Base-by-base conservation (phyloP, 225 moss, liverwort and hornwort genomes). In the Antitrichia curtipendula region DNA sequence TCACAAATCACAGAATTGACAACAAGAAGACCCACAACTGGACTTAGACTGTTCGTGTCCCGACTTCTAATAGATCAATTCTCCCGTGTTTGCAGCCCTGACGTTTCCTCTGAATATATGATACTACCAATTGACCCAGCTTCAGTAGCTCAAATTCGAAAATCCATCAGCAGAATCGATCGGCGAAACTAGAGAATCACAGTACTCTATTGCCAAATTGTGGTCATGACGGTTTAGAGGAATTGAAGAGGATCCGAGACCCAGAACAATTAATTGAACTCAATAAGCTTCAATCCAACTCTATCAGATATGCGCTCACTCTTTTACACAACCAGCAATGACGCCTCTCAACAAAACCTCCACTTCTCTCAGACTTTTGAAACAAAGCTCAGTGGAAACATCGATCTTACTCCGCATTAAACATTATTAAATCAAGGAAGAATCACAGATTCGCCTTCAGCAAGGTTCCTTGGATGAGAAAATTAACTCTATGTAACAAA, bases 211-310 rank as follows among this genome's bases (percentile, higher is more conserved):
- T 69, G 73, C 50, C 70, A 41, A 73, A 43, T 36, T 34, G 66
- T 12, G 49, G 41, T 50, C 76, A 87, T 53, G 66, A 75, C 7
- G 77, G 53, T 83, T 81, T 90, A 95, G 66, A 94, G 93, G 88
- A 98, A 45, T 28, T 72, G 28, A 28, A 97, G 64, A 96, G 96
- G 81, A 96, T 95, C 57, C 96, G 93, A 86, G 97, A 92, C 59
- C 94, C 95, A 80, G 94, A 92, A 89, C 93, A 96, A 64, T 95
- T 96, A 96, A 64, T 95, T 96, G 76, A 95, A 96, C 63, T 94
- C 96, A 61, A 92, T 90, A 40, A 97, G 91, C 74, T 96, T 95
- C 85, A 96, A 84, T n/a, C 96, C 82, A 98, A 84, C 90, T 97
- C 97, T 89, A 80, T 81, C 79, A 94, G 88, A 65, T 94, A 90